Evolutionary conservation across 768 basidiomycete species (phyloP).

Genomic region (Gelatoporia subvermispora): DNA sequence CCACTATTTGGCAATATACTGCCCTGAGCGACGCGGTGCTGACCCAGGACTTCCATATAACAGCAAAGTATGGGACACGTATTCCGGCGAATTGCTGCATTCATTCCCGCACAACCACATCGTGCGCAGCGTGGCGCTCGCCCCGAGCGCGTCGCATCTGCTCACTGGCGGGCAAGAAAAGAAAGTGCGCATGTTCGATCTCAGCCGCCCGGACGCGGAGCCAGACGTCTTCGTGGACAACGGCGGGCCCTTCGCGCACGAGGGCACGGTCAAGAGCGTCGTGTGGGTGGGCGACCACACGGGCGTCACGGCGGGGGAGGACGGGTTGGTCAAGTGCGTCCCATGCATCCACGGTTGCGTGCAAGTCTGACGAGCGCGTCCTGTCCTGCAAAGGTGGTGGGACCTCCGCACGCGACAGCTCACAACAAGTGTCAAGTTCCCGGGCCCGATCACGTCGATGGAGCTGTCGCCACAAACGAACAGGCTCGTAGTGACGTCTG

Average conservation of each 20-base stretch:
- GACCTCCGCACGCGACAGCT: slow-evolving; percentile 77
- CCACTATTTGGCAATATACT: slow-evolving; percentile 1
- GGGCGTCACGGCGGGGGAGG: slow-evolving; percentile 88
- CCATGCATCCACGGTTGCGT: background rate
- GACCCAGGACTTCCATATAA: slow-evolving; percentile 9
- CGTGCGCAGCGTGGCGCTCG: slow-evolving; percentile 90
- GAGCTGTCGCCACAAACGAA: slow-evolving; percentile 81
- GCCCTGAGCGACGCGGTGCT: background rate
- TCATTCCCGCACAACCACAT: slow-evolving; percentile 99
- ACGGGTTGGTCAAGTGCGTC: slow-evolving; percentile 80
- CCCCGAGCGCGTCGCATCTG: slow-evolving; percentile 61
- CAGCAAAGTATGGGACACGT: slow-evolving; percentile 97
- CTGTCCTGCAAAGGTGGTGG: slow-evolving; percentile 74
- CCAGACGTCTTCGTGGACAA: slow-evolving; percentile 72
- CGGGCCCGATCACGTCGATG: slow-evolving; percentile 88
- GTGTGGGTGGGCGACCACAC: slow-evolving; percentile 89
- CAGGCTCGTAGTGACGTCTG: slow-evolving; percentile 85
- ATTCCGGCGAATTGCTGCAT: slow-evolving; percentile 78
- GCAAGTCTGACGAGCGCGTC: slow-evolving; percentile 1
- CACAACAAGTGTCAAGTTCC: slow-evolving; percentile 66
- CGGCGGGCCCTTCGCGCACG: slow-evolving; percentile 61
- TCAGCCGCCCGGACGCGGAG: slow-evolving; percentile 80
- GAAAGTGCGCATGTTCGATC: slow-evolving; percentile 93
- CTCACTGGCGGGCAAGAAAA: slow-evolving; percentile 96
- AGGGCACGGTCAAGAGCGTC: slow-evolving; percentile 88